phyloP scores from a whole-genome alignment of 176 grass and related monocot species.

The Otatea glauca region DNA sequence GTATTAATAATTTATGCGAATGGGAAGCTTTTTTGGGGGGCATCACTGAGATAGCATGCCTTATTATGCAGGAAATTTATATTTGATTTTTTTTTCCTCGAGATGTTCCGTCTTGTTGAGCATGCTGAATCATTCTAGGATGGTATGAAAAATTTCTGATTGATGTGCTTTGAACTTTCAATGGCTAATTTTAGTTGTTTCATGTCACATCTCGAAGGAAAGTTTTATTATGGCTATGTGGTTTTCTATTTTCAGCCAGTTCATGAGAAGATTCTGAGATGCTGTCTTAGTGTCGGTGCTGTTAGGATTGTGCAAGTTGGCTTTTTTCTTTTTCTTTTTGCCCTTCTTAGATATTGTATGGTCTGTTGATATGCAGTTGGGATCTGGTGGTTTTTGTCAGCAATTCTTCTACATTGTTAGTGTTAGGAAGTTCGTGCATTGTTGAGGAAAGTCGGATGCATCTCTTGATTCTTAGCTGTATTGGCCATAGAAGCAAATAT shows the following conservation, averaged over 20 bases:
- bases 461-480: slow-evolving; percentile 7
- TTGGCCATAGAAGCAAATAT: not conserved
- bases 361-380: not conserved
- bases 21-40: not conserved
- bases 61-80: not conserved
- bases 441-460: not conserved
- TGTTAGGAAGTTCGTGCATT: not conserved
- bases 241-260: not conserved
- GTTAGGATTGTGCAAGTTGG: slow-evolving; percentile 24
- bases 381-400: slow-evolving; percentile 23
- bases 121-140: slow-evolving; percentile 5
- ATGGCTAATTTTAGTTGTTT: not conserved
- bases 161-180: not conserved
- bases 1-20: too few relatives aligned
- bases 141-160: slow-evolving; percentile 1
- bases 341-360: slow-evolving; percentile 17
- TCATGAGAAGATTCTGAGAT: slow-evolving; percentile 26
- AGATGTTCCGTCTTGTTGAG: not conserved
- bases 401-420: not conserved
- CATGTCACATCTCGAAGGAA: not conserved
- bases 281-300: slow-evolving; percentile 8
- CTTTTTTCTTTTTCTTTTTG: not conserved
- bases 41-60: not conserved
- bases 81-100: not conserved
- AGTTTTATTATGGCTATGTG: not conserved